Evolutionary conservation across 1,284 basidiomycete genomes (phyloP).

Genomic region (Tylopilus orsonianus): DNA sequence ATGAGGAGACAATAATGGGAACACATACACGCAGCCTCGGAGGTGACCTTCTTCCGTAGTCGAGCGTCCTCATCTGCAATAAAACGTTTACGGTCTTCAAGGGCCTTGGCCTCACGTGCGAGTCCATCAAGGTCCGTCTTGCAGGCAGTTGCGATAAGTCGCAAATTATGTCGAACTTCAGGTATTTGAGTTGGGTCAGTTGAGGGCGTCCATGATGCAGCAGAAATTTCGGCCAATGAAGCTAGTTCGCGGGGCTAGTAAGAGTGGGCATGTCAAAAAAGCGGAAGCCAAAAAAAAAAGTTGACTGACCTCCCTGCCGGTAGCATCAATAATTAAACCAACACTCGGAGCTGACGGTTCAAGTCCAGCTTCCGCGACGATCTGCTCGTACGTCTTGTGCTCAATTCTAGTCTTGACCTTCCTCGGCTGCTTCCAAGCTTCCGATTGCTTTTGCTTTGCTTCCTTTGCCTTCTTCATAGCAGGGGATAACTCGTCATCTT

Average conservation of each 20-base stretch:
- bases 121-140: constrained; percentile 84
- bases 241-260: constrained; percentile 76
- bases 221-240: constrained; percentile 76
- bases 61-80: constrained; percentile 71
- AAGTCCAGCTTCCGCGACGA: constrained; percentile 80
- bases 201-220: constrained; percentile 82
- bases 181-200: constrained; percentile 85
- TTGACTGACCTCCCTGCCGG: constrained; percentile 77
- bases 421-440: constrained; percentile 80
- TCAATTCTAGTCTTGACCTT: constrained; percentile 83
- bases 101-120: constrained; percentile 83
- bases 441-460: constrained; percentile 58
- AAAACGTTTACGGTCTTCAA: constrained; percentile 79
- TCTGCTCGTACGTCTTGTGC: constrained; percentile 95
- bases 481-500: constrained; percentile 63
- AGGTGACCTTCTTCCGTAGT: constrained; percentile 63
- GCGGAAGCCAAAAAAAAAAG: neutral
- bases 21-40: constrained; percentile 71
- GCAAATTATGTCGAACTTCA: constrained; percentile 93
- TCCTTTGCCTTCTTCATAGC: constrained; percentile 51
- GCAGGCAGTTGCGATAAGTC: constrained; percentile 80
- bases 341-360: constrained; percentile 56
- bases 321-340: constrained; percentile 92
- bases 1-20: neutral
- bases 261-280: constrained; percentile 14